A percentile compares a stretch with the other conserved stretches of the same genome.
Evolutionary conservation across 2,329 filamentous ascomycete species (phyloP).

Genomic region (Tolypocladium paradoxum): DNA sequence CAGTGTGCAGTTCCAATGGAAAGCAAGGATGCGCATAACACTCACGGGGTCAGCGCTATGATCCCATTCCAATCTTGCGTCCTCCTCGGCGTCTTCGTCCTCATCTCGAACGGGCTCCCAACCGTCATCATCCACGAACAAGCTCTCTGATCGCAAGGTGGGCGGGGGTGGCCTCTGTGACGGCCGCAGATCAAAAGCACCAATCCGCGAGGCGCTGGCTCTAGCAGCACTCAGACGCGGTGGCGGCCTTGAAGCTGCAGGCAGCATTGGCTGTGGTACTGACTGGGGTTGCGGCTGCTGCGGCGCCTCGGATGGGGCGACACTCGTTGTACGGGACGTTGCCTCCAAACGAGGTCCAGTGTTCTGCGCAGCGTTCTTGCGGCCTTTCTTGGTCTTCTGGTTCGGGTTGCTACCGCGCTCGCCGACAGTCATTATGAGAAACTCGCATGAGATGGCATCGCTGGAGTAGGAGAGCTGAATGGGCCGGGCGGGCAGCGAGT

Average conservation of each 20-base stretch:
- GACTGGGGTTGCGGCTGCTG: constrained; percentile 10
- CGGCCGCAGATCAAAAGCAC: constrained; percentile 36
- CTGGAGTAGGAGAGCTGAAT: constrained; percentile 62
- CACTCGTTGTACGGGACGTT: constrained; percentile 32
- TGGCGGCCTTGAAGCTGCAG: constrained; percentile 14
- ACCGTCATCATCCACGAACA: constrained; percentile 67
- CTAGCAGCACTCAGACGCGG: constrained; percentile 22
- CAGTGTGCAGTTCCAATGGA: constrained; percentile 9
- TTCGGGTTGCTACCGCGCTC: constrained; percentile 42
- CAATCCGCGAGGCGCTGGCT: constrained; percentile 23
- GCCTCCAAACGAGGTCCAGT: constrained; percentile 35
- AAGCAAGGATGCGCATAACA: constrained; percentile 4
- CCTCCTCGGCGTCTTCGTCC: constrained; percentile 53
- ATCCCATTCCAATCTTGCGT: constrained; percentile 65
- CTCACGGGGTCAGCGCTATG: constrained; percentile 52
- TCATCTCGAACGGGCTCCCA: constrained; percentile 60
- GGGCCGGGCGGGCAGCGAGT: constrained; percentile 60
- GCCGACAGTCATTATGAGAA: constrained; percentile 73
- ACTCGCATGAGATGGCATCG: constrained; percentile 61
- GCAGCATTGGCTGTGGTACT: constrained; percentile 6
- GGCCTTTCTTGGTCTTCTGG: constrained; percentile 36
- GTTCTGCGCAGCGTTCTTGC: constrained; percentile 25
- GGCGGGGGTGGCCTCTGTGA: constrained; percentile 44
- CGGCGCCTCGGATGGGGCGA: constrained; percentile 23
- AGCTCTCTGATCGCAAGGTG: constrained; percentile 51